A percentile compares a stretch with the other conserved stretches of the same genome.
These are phyloP conservation scores for Diaporthe sp. DNA, from an alignment of 2,329 filamentous ascomycete species.

Conservation along the genomic window DNA sequence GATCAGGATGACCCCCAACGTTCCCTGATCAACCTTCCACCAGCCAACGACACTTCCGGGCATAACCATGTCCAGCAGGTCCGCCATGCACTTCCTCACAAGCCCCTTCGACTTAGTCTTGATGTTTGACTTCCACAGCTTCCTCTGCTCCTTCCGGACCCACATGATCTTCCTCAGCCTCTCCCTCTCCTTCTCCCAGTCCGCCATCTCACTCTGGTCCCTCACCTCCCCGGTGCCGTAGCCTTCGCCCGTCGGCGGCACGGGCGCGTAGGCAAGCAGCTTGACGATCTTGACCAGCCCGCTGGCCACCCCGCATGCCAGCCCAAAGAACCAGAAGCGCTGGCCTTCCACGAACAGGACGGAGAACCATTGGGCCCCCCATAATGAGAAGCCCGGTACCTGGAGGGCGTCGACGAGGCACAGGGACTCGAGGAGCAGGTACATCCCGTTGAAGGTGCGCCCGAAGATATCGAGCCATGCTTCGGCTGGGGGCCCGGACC, in stretches of 20 bases:
- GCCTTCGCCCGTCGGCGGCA: conserved; percentile 50
- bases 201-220: conserved; percentile 43
- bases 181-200: conserved; percentile 51
- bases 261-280: conserved; percentile 53
- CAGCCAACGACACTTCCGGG: conserved; percentile 74
- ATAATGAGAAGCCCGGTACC: conserved; percentile 62
- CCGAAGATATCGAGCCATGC: conserved; percentile 68
- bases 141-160: conserved; percentile 52
- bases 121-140: conserved; percentile 49
- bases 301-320: conserved; percentile 65
- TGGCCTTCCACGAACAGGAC: conserved; percentile 71
- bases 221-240: conserved; percentile 47
- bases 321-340: conserved; percentile 78
- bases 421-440: conserved; percentile 75
- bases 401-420: conserved; percentile 70
- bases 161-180: conserved; percentile 53
- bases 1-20: conserved; percentile 72
- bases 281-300: conserved; percentile 59
- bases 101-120: conserved; percentile 53
- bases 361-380: conserved; percentile 64
- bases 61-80: conserved; percentile 73
- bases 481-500: conserved; percentile 48
- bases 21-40: conserved; percentile 64
- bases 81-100: conserved; percentile 65
- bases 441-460: conserved; percentile 74